phyloP scores from a whole-genome alignment of 2,329 filamentous ascomycete species.

The Ceratocystis variospora region DNA sequence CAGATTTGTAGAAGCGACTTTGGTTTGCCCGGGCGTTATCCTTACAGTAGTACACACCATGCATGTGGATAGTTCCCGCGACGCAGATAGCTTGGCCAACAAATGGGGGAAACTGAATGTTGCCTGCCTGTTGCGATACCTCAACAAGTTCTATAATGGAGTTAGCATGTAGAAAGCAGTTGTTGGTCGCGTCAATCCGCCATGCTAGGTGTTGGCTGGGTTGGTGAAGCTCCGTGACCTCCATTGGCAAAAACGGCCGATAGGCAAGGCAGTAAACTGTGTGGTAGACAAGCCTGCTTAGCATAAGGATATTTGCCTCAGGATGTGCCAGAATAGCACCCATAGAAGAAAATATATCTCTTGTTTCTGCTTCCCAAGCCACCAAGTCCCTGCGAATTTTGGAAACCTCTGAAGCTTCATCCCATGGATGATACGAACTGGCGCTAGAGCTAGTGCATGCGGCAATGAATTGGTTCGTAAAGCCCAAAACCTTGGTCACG shows the following conservation, averaged over 20 bases:
- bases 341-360: slow-evolving; percentile 63
- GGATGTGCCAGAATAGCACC: slow-evolving; percentile 62
- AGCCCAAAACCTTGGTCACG: slow-evolving; percentile 67
- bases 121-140: slow-evolving; percentile 57
- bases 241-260: slow-evolving; percentile 72
- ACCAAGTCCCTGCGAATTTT: slow-evolving; percentile 77
- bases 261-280: slow-evolving; percentile 78
- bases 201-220: slow-evolving; percentile 77
- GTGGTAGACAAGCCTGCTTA: slow-evolving; percentile 80
- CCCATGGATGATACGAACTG: slow-evolving; percentile 84
- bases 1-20: slow-evolving; percentile 47
- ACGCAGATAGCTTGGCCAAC: slow-evolving; percentile 79
- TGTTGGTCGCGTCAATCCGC: slow-evolving; percentile 82
- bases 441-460: slow-evolving; percentile 71
- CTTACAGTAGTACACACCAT: slow-evolving; percentile 65
- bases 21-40: slow-evolving; percentile 34
- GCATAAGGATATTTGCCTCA: slow-evolving; percentile 63
- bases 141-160: slow-evolving; percentile 74
- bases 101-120: slow-evolving; percentile 75
- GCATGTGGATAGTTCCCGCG: slow-evolving; percentile 76
- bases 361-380: slow-evolving; percentile 69
- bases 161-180: slow-evolving; percentile 76
- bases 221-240: slow-evolving; percentile 65
- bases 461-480: slow-evolving; percentile 71
- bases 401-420: slow-evolving; percentile 69